A percentile compares a stretch with the other conserved stretches of the same genome.
Evolutionary conservation across 2,329 filamentous ascomycete genomes (phyloP).

Genomic region (Chaetomium sp.): DNA sequence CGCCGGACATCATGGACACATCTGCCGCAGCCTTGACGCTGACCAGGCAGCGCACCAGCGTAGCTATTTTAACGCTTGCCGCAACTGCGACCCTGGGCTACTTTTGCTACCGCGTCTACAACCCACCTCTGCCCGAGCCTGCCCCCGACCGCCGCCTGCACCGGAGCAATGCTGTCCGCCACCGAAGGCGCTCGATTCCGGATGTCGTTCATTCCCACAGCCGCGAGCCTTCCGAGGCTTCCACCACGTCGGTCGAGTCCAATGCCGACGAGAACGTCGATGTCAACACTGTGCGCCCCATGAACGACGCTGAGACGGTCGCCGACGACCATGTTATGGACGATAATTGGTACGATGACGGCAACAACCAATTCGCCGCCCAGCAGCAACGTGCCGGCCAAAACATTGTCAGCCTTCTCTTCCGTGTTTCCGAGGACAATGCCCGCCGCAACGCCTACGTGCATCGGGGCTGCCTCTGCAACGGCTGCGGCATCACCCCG

Average conservation of each 20-base stretch:
- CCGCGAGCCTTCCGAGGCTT: constrained; percentile 41
- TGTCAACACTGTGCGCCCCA: constrained; percentile 33
- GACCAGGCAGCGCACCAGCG: constrained; percentile 56
- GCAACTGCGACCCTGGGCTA: constrained; percentile 61
- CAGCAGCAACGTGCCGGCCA: constrained; percentile 63
- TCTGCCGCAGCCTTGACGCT: constrained; percentile 54
- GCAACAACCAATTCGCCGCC: constrained; percentile 44
- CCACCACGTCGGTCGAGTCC: constrained; percentile 47
- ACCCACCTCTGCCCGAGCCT: constrained; percentile 34
- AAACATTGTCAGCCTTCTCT: constrained; percentile 81
- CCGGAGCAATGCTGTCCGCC: constrained; percentile 68
- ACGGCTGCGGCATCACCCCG: constrained; percentile 82
- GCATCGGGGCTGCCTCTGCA: constrained; percentile 89
- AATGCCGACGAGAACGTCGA: constrained; percentile 49
- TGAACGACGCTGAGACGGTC: constrained; percentile 43
- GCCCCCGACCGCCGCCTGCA: constrained; percentile 51
- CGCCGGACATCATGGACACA: constrained; percentile 35
- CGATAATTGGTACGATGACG: constrained; percentile 58
- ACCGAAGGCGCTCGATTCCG: constrained; percentile 39
- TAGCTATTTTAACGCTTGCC: constrained; percentile 58
- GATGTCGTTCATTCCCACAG: constrained; percentile 25
- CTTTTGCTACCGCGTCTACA: constrained; percentile 52
- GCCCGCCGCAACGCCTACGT: constrained; percentile 85
- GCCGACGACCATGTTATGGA: constrained; percentile 42
- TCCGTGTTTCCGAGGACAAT: constrained; percentile 92